Percentiles rank a stretch among this genome's conserved stretches.
phyloP scores from a whole-genome alignment of 1,284 basidiomycete species.

The Sphagnurus paluster region DNA sequence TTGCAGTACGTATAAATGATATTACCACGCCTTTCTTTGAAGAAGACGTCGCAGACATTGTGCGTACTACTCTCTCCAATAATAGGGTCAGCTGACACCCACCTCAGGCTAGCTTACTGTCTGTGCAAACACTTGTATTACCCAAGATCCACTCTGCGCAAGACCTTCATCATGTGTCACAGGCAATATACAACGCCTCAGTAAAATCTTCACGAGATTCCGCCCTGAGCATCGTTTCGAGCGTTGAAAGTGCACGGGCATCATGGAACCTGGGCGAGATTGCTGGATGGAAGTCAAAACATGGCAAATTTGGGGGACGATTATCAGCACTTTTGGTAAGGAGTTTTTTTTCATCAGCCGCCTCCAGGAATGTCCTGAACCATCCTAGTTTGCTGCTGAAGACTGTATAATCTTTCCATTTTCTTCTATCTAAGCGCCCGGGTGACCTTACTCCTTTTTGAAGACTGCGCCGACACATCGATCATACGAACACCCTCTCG shows the following conservation, averaged over 20 bases:
- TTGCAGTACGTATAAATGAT: conserved; percentile 79
- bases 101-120: conserved; percentile 41
- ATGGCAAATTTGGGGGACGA: conserved; percentile 47
- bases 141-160: conserved; percentile 76
- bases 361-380: conserved; percentile 10
- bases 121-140: conserved; percentile 66
- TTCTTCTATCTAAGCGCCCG: conserved; percentile 7
- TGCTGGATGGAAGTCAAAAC: conserved; percentile 58
- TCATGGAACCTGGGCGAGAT: conserved; percentile 63
- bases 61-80: conserved; percentile 32
- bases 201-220: conserved; percentile 18
- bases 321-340: conserved; percentile 58
- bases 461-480: conserved; percentile 85
- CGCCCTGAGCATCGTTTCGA: conserved; percentile 68
- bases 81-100: conserved; percentile 1
- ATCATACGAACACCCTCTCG: conserved; percentile 79
- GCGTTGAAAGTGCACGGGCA: conserved; percentile 77
- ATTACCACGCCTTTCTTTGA: conserved; percentile 71
- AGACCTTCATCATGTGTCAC: conserved; percentile 66
- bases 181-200: conserved; percentile 28
- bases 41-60: conserved; percentile 69
- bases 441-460: background rate
- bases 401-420: conserved; percentile 60
- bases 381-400: conserved; percentile 80
- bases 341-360: conserved; percentile 13